phyloP scores from a whole-genome alignment of 768 basidiomycete species.

The Leccinum subgranulosum region DNA sequence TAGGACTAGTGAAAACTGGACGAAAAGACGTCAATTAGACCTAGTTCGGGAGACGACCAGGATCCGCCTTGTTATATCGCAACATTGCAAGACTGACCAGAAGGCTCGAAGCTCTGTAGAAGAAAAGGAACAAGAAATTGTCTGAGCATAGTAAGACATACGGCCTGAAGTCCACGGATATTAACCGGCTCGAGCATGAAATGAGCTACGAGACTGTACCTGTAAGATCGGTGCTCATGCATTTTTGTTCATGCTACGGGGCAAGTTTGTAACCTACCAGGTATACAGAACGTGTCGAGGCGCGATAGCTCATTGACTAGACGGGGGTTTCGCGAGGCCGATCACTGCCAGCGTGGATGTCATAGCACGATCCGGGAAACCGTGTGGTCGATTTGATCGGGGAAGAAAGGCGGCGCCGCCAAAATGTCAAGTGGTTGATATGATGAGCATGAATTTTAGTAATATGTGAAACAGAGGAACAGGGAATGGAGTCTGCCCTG shows the following conservation, averaged over 20 bases:
- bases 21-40: neutral
- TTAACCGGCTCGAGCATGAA: neutral
- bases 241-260: neutral
- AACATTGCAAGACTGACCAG: neutral
- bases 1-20: neutral
- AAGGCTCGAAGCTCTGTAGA: neutral
- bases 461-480: neutral
- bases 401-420: neutral
- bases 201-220: neutral
- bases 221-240: neutral
- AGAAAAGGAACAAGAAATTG: neutral
- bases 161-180: neutral
- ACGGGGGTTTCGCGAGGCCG: neutral
- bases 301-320: neutral
- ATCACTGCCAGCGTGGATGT: neutral
- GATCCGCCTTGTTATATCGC: neutral
- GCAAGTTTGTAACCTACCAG: neutral
- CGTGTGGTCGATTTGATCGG: neutral
- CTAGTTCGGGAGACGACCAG: neutral
- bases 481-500: neutral
- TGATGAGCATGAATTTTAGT: neutral
- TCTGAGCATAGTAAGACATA: neutral
- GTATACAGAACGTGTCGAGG: neutral
- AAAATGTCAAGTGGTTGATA: neutral
- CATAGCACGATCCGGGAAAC: neutral